Conservation (phyloP, 768 basidiomycete genomes). For the Guyanaporus albipodus region DNA sequence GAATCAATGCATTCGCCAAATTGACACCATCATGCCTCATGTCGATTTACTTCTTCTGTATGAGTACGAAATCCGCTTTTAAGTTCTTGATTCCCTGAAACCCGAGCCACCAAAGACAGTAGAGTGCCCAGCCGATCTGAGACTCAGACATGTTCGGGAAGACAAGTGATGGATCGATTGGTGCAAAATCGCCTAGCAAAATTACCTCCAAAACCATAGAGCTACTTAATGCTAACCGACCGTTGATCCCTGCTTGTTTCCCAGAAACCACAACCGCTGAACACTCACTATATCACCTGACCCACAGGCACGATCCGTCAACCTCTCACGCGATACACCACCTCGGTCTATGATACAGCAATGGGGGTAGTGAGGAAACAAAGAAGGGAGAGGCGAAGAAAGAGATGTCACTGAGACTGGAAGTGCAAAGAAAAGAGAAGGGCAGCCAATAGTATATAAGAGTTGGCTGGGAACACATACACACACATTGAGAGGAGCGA, state of each 20-base stretch:
- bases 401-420: constrained; percentile 21
- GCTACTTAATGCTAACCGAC: constrained; percentile 2
- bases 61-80: too few species aligned
- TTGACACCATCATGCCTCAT: too few species aligned
- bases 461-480: constrained; percentile 22
- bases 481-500: constrained; percentile 13
- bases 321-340: constrained; percentile 12
- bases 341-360: constrained; percentile 18
- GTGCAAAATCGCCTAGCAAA: constrained; percentile 8
- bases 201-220: constrained; percentile 3
- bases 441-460: constrained; percentile 33
- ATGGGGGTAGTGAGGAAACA: background rate
- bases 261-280: constrained; percentile 1
- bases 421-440: constrained; percentile 10
- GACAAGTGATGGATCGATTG: constrained; percentile 8
- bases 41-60: too few species aligned
- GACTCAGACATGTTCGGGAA: too few species aligned
- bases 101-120: too few species aligned
- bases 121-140: too few species aligned
- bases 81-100: too few species aligned
- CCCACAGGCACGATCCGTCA: constrained; percentile 14
- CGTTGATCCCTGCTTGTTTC: constrained; percentile 9
- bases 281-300: constrained; percentile 12
- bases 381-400: background rate
- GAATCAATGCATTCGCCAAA: too few species aligned